Evolutionary conservation across 106 monocot genomes (phyloP), one percentile per base, ranked within the genome.

Genomic region (Dioscorea zingiberensis): DNA sequence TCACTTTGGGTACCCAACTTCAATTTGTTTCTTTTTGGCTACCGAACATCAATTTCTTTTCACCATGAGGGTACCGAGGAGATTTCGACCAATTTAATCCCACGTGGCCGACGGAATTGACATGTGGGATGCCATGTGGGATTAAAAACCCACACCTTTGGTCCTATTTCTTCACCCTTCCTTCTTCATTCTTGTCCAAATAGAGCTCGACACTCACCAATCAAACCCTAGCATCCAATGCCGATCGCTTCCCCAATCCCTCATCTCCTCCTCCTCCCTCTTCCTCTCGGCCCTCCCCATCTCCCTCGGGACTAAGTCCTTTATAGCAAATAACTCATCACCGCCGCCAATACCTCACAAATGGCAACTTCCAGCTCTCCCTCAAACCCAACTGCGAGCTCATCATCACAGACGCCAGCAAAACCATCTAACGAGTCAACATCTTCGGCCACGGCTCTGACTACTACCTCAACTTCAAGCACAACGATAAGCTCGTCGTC

Each of bases 301-400:
- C 30, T 62, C 27, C 70, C 10, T 44, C 27, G 66, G 71, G 75
- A 75, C 62, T 66, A 71, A 19, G 71, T 80, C 38, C 75, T 80
- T 30, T 71, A 59, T 67, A 66, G 44, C 29, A 62, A 71, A 48
- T 75, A 80, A 18, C 66, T 70, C 17, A 66, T 80, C 59, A 56
- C 49, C 64, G 60, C 67, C 8, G 80, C 24, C 70, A 75, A 14
- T 66, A 62, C 71, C 80, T 80, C 16, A 75, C 75, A 6, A 67
- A 74, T 64, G 71, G 71, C 5, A 16, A 17, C 6, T 67, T 59
- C 71, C 70, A 62, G 7, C 67, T 80, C 8, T 8, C 74, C 24
- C 75, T 80, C 75, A 75, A 71, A 22, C 0, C 59, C n/a, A 49
- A 76, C 48, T 80, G 80, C 67, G 57, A 75, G 62, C 80, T 80